phyloP scores from a whole-genome alignment of 2,329 filamentous ascomycete genomes.

The Grosmannia clavigera region DNA sequence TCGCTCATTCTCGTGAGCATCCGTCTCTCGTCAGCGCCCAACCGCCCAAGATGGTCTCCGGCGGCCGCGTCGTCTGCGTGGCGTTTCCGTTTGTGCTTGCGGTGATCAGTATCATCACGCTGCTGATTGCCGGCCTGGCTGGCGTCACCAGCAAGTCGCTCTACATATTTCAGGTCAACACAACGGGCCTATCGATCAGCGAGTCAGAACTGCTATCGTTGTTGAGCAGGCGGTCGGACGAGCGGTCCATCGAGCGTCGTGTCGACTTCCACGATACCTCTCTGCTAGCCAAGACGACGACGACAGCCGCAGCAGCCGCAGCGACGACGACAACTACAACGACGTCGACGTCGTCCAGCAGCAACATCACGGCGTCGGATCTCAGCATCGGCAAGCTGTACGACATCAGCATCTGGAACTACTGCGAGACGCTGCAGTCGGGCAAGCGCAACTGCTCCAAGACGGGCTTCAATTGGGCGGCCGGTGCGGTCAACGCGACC shows the following conservation, averaged over 20 bases:
- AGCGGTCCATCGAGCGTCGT: background rate
- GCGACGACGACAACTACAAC: slow-evolving; percentile 4
- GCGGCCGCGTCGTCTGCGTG: slow-evolving; percentile 76
- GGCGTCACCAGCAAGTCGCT: slow-evolving; percentile 43
- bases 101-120: slow-evolving; percentile 60
- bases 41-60: slow-evolving; percentile 20
- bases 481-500: slow-evolving; percentile 56
- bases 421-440: slow-evolving; percentile 55
- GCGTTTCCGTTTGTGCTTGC: slow-evolving; percentile 75
- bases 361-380: slow-evolving; percentile 43
- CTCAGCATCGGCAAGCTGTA: slow-evolving; percentile 64
- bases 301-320: background rate
- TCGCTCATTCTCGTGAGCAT: background rate
- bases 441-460: slow-evolving; percentile 55
- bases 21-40: background rate
- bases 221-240: slow-evolving; percentile 1
- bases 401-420: slow-evolving; percentile 74
- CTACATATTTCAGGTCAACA: slow-evolving; percentile 49
- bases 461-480: slow-evolving; percentile 64
- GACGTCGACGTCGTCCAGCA: slow-evolving; percentile 10
- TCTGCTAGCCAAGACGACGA: too few relatives aligned
- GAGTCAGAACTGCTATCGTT: slow-evolving; percentile 1
- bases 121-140: slow-evolving; percentile 43
- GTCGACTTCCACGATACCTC: too few relatives aligned
- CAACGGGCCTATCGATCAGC: slow-evolving; percentile 43